Conservation (phyloP, 805 yeast species). For the Candida railenensis region DNA sequence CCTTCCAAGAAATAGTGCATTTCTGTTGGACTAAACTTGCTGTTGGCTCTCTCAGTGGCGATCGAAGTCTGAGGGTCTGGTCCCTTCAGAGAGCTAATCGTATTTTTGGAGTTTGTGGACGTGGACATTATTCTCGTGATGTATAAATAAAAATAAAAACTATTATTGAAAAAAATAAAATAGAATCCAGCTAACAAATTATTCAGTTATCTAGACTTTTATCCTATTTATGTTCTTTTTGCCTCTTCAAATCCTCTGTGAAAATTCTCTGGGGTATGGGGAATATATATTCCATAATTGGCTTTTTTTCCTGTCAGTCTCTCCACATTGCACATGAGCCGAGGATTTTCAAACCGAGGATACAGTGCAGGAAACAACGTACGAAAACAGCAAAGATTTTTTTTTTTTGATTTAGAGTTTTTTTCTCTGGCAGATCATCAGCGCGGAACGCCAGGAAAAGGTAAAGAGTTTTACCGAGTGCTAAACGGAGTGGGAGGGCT, state of each 20-base stretch:
- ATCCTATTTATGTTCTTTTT: not conserved
- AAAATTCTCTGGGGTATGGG: constrained; percentile 1
- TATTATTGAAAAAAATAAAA: not conserved
- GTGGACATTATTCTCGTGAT: constrained; percentile 12
- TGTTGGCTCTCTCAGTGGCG: constrained; percentile 31
- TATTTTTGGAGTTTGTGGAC: constrained; percentile 16
- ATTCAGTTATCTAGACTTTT: not conserved
- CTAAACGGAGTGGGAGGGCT: not conserved
- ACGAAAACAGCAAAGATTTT: not conserved
- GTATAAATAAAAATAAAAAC: not conserved
- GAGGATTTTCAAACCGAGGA: constrained; percentile 5
- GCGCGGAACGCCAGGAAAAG: not conserved
- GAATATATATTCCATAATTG: constrained; percentile 3
- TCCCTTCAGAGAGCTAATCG: constrained; percentile 21
- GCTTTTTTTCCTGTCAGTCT: not conserved
- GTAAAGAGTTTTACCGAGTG: not conserved
- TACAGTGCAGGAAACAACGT: constrained; percentile 1
- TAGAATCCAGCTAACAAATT: not conserved
- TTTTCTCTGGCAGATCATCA: not conserved
- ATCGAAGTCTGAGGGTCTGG: constrained; percentile 35
- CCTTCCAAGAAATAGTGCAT: constrained; percentile 46
- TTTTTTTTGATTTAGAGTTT: no score
- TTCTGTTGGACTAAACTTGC: constrained; percentile 32
- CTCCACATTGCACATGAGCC: constrained; percentile 7
- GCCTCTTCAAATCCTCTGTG: not conserved